A percentile compares a stretch with the other conserved stretches of the same genome.
Evolutionary conservation across 2,329 filamentous ascomycete species (phyloP).

Genomic region (Pseudopyrenochaeta lycopersici): DNA sequence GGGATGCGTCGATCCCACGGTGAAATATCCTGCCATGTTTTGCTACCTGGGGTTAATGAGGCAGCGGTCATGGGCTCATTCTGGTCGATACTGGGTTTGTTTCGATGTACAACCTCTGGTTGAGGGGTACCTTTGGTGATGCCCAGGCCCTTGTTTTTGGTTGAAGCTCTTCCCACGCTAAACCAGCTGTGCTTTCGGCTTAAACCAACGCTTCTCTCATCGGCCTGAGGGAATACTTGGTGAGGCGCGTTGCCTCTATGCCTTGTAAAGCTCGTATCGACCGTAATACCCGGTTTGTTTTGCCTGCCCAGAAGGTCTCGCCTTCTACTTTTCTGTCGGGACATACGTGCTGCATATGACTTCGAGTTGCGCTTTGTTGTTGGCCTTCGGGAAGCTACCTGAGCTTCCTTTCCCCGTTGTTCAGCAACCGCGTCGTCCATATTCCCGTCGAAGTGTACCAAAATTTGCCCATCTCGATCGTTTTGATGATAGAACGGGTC

Average conservation of each 20-base stretch:
- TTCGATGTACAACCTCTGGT: constrained; percentile 27
- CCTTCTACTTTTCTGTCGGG: constrained; percentile 64
- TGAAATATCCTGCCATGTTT: constrained; percentile 63
- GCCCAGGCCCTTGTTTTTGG: constrained; percentile 43
- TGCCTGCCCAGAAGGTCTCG: constrained; percentile 68
- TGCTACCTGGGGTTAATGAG: constrained; percentile 38
- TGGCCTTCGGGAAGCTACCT: constrained; percentile 36
- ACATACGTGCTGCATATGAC: constrained; percentile 46
- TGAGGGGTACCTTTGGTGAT: constrained; percentile 48
- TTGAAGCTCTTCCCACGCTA: constrained; percentile 35
- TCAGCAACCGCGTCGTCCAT: constrained; percentile 29
- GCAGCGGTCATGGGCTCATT: constrained; percentile 40
- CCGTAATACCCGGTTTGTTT: constrained; percentile 68
- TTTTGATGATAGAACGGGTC: constrained; percentile 13
- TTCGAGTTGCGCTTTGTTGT: constrained; percentile 43
- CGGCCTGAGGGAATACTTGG: constrained; percentile 52
- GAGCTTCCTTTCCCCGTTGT: constrained; percentile 36
- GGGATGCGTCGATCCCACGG: constrained; percentile 76
- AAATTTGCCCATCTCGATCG: constrained; percentile 32
- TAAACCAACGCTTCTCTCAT: constrained; percentile 27
- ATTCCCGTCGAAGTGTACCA: constrained; percentile 35
- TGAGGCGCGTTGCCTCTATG: constrained; percentile 56
- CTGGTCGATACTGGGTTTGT: constrained; percentile 21
- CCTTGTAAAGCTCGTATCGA: constrained; percentile 73
- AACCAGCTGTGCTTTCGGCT: constrained; percentile 43